Conservation (phyloP, 148 eudicot genomes). For the Fagopyrum tataricum region DNA sequence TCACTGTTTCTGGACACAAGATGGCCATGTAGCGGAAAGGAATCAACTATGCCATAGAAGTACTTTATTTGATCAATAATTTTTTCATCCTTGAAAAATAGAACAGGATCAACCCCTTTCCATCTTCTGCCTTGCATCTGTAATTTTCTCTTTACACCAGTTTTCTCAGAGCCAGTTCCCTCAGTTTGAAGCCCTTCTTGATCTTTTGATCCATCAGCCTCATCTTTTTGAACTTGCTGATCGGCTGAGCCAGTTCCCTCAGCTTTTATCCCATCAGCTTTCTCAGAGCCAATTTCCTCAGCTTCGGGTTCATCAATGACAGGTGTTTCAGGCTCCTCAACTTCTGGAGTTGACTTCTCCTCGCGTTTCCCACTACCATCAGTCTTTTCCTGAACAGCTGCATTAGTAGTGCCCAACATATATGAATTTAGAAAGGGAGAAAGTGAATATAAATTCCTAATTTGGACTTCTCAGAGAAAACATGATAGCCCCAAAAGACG, state of each 20-base stretch:
- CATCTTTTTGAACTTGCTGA: constrained; percentile 19
- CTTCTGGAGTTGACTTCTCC: constrained; percentile 24
- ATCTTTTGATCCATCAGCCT: constrained; percentile 35
- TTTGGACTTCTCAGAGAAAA: background rate
- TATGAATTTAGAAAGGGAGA: background rate
- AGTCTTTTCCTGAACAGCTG: constrained; percentile 44
- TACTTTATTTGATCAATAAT: constrained; percentile 52
- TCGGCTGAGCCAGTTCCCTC: constrained; percentile 23
- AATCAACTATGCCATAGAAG: constrained; percentile 79
- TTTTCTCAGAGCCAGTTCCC: constrained; percentile 28
- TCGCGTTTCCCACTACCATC: constrained; percentile 9
- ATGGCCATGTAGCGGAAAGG: constrained; percentile 67
- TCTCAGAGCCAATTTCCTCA: constrained; percentile 21
- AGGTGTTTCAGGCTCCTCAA: constrained; percentile 25
- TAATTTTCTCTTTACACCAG: constrained; percentile 63
- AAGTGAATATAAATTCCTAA: background rate
- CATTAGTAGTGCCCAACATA: constrained; percentile 14
- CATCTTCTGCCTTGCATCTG: constrained; percentile 85
- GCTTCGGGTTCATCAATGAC: constrained; percentile 34
- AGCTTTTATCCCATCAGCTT: too few species aligned
- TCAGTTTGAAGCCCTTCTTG: constrained; percentile 23
- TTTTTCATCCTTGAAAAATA: constrained; percentile 56
- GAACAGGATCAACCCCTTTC: constrained; percentile 92
- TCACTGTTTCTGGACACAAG: constrained; percentile 84
- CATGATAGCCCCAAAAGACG: background rate